Conservation (phyloP, 345 rosid genomes). For the Eucalyptus albens region DNA sequence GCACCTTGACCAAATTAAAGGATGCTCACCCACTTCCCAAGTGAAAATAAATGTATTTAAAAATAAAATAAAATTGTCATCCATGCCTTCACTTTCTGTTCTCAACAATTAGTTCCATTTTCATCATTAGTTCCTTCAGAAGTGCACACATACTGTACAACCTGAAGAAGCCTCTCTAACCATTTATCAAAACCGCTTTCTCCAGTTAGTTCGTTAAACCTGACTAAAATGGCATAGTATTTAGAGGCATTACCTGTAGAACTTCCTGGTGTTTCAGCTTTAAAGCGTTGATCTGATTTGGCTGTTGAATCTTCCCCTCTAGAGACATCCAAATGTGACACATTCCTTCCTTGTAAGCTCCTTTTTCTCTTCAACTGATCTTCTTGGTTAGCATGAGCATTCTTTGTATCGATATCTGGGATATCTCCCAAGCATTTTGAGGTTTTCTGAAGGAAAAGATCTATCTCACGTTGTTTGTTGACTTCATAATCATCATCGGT, state of each 20-base stretch:
- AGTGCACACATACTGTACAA: constrained; percentile 48
- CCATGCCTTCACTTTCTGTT: no score
- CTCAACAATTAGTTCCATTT: constrained; percentile 4
- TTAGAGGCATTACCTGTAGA: constrained; percentile 42
- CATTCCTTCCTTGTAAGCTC: constrained; percentile 19
- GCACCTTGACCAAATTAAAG: no score
- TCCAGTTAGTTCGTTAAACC: constrained; percentile 45
- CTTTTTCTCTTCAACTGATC: constrained; percentile 29
- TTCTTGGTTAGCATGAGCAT: constrained; percentile 26
- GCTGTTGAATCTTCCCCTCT: constrained; percentile 43
- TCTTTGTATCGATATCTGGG: no score
- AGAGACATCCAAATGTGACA: constrained; percentile 58
- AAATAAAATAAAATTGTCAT: no score
- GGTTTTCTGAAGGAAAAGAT: no score
- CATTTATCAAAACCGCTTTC: constrained; percentile 64
- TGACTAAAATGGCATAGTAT: constrained; percentile 1
- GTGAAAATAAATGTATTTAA: no score
- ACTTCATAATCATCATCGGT: no score
- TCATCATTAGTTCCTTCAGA: constrained; percentile 16
- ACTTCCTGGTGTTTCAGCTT: constrained; percentile 81
- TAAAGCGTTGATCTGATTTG: constrained; percentile 19
- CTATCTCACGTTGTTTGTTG: no score
- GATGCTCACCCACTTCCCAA: no score
- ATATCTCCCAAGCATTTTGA: no score
- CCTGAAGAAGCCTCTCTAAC: constrained; percentile 76